A percentile compares a stretch with the other conserved stretches of the same genome.
Evolutionary conservation across 2,329 filamentous ascomycete species (phyloP).

Genomic region (Aspergillus sp.): DNA sequence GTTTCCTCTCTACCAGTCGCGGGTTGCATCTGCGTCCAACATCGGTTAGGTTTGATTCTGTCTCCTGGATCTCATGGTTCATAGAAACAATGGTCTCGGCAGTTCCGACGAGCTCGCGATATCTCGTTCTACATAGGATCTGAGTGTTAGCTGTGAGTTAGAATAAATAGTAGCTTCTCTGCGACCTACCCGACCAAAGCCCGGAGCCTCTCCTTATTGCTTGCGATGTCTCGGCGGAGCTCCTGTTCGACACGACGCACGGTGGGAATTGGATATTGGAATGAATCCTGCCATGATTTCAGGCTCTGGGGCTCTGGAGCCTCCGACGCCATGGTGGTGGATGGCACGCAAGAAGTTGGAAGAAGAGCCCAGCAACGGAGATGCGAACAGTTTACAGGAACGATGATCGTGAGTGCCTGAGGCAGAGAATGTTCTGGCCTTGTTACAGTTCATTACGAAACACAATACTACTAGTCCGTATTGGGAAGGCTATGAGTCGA

Average conservation of each 20-base stretch:
- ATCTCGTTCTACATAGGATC: slow-evolving; percentile 51
- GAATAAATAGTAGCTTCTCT: neutral
- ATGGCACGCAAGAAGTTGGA: slow-evolving; percentile 5
- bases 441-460: neutral
- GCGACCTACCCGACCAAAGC: slow-evolving; percentile 58
- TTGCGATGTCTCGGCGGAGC: slow-evolving; percentile 57
- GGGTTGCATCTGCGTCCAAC: slow-evolving; percentile 77
- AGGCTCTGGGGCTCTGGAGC: slow-evolving; percentile 54
- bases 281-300: slow-evolving; percentile 62
- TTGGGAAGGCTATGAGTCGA: too few species aligned
- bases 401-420: slow-evolving; percentile 11
- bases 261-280: slow-evolving; percentile 59
- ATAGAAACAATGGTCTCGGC: slow-evolving; percentile 92
- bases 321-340: slow-evolving; percentile 47
- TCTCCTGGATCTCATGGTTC: slow-evolving; percentile 69
- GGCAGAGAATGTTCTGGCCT: slow-evolving; percentile 3
- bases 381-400: slow-evolving; percentile 1
- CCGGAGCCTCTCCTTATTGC: slow-evolving; percentile 62
- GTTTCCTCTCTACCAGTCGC: slow-evolving; percentile 62
- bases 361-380: slow-evolving; percentile 5
- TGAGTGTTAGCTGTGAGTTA: slow-evolving; percentile 7
- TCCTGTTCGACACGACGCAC: slow-evolving; percentile 61
- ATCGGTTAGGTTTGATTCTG: slow-evolving; percentile 65
- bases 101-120: slow-evolving; percentile 84
- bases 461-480: too few species aligned